Conservation (phyloP, 345 rosid genomes). For the Populus ilicifolia region DNA sequence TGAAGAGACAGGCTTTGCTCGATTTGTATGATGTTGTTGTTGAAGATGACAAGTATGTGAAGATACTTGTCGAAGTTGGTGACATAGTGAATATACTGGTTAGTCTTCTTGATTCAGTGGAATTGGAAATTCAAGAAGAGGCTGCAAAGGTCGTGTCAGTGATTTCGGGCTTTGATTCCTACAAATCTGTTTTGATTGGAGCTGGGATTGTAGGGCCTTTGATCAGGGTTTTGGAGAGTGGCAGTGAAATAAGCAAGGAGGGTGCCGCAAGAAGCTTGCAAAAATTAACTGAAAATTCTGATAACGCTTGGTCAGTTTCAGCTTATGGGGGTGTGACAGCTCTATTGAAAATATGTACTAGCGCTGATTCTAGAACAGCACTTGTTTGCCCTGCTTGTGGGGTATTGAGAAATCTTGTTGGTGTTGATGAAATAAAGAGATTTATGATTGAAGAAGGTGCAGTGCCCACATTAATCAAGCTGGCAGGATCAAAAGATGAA, state of each 20-base stretch:
- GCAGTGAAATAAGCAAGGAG: conserved; percentile 45
- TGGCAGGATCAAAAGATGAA: conserved; percentile 60
- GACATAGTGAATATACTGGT: conserved; percentile 49
- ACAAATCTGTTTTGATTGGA: conserved; percentile 45
- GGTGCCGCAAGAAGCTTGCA: conserved; percentile 53
- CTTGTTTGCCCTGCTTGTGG: conserved; percentile 57
- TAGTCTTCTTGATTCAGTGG: conserved; percentile 55
- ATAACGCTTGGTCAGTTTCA: conserved; percentile 91
- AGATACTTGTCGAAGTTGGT: conserved; percentile 41
- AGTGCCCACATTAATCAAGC: conserved; percentile 54
- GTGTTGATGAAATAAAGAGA: conserved; percentile 80
- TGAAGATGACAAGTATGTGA: conserved; percentile 64
- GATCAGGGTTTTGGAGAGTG: conserved; percentile 65
- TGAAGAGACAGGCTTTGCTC: conserved; percentile 73
- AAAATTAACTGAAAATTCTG: conserved; percentile 66
- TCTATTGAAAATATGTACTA: conserved; percentile 59
- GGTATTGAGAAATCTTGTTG: conserved; percentile 68
- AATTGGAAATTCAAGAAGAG: conserved; percentile 49
- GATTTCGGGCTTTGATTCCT: conserved; percentile 58
- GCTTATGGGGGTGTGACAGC: conserved; percentile 91
- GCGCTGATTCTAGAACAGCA: conserved; percentile 33
- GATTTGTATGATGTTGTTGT: conserved; percentile 51
- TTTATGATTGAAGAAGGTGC: conserved; percentile 77
- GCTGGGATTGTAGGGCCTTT: conserved; percentile 69
- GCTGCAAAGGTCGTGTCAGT: conserved; percentile 49